Evolutionary conservation across 495 filamentous ascomycete genomes (phyloP), one percentile per base, ranked within the genome.

Genomic region (Talaromyces nanjingensis): DNA sequence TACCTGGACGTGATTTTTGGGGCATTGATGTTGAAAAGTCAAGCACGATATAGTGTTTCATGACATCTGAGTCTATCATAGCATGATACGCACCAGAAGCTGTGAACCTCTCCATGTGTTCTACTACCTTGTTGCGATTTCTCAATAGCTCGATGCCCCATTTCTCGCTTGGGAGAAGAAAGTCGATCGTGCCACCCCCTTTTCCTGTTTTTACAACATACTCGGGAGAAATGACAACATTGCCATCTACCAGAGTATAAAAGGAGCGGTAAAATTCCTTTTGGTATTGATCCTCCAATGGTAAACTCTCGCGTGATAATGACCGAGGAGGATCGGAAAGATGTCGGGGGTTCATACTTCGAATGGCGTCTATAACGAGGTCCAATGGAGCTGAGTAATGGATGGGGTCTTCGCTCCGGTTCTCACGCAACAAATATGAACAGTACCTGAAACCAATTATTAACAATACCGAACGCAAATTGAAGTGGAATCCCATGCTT

Each of bases 221-320:
- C 49, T 54, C 49, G 12, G 49, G 49, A 25, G 49, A 54, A 12
- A 54, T 25, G 4, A 54, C 4, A 4, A 54, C 49, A 4, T 12
- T 4, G 24, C 49, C 49, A 54, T 54, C 49, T 25, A 54, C 4
- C 49, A 54, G 49, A 54, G 49, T 54, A 54, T 54, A 54, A 54
- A 54, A 54, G 49, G 49, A 54, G 49, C 49, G 49, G 49, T 54
- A 54, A 54, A 54, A 54, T 54, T 54, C 49, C 24, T 54, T 54
- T 54, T 54, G 49, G 24, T 54, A 54, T 54, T 54, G 49, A 54
- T 54, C 24, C 24, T 54, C 49, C 12, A 54, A 54, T 54, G 49
- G 49, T 4, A 54, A 12, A 54, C 18, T 54, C 24, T 12, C 49
- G 24, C 49, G 4, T 54, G 49, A 18, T 12, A 12, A 4, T 25